These are phyloP conservation scores for Ettlia oleoabundans DNA, from an alignment of 139 green algal genomes.

Conservation along the genomic window DNA sequence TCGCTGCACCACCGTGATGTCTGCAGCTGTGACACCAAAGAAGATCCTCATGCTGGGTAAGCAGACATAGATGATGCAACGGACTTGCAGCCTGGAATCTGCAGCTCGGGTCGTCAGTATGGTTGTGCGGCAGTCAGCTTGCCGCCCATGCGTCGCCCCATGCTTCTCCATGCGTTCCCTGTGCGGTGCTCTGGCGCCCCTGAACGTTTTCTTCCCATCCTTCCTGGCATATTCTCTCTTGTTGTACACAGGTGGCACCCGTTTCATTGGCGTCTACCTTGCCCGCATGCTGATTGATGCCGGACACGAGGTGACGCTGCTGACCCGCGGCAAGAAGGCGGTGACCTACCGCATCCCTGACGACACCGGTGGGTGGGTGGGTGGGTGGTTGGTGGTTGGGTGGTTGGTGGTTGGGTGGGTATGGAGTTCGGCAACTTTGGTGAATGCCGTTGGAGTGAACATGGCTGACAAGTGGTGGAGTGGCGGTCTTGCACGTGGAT, in stretches of 20 bases:
- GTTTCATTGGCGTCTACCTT: constrained; percentile 97
- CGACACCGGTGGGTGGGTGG: constrained; percentile 16
- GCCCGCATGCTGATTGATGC: constrained; percentile 87
- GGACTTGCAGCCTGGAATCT: background rate
- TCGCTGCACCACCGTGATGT: constrained; percentile 6
- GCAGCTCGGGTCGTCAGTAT: too few relatives aligned
- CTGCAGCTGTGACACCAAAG: constrained; percentile 61
- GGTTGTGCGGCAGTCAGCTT: too few relatives aligned
- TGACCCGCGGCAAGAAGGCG: constrained; percentile 92
- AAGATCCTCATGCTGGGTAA: constrained; percentile 91
- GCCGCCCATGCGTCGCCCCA: too few relatives aligned
- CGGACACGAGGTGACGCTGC: constrained; percentile 94
- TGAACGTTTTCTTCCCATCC: too few relatives aligned
- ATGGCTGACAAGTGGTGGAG: too few relatives aligned
- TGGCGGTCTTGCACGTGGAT: too few relatives aligned
- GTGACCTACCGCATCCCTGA: constrained; percentile 62
- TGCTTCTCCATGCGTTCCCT: background rate
- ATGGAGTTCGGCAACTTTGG: too few relatives aligned
- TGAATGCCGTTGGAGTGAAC: too few relatives aligned
- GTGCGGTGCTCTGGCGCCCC: background rate
- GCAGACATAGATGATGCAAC: background rate
- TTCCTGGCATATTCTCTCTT: too few relatives aligned
- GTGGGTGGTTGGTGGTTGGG: too few relatives aligned
- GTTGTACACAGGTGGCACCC: constrained; percentile 80
- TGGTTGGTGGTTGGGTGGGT: too few relatives aligned